phyloP scores from a whole-genome alignment of 129 eudicot genomes.

The Heracleum sosnowskyi region DNA sequence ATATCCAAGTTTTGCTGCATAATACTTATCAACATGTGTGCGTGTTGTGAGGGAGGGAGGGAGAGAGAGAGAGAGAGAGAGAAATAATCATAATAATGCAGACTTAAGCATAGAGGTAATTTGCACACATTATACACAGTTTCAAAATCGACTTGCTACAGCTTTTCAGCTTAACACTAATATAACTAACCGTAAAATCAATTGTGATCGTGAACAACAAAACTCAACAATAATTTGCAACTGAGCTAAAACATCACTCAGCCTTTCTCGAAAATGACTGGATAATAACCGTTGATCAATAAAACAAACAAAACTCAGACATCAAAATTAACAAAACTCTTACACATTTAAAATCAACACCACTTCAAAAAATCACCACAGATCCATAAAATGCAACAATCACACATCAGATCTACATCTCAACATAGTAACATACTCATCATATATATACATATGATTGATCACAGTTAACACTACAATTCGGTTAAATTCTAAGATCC shows the following conservation, averaged over 20 bases:
- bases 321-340: background rate
- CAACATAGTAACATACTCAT: background rate
- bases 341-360: too few species aligned
- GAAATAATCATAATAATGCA: too few species aligned
- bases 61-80: too few species aligned
- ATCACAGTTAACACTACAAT: background rate
- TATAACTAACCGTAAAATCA: too few species aligned
- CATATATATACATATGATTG: too few species aligned
- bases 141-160: too few species aligned
- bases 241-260: background rate
- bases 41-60: too few species aligned
- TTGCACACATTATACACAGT: background rate
- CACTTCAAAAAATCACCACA: too few species aligned
- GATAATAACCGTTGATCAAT: background rate
- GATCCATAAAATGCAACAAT: background rate
- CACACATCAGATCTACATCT: background rate
- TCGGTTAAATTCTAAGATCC: background rate
- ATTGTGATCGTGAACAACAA: background rate
- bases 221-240: background rate
- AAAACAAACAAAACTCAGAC: background rate
- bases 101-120: background rate
- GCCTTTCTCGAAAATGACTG: too few species aligned
- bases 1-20: slow-evolving; percentile 8
- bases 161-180: background rate
- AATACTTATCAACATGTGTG: background rate